A percentile compares a stretch with the other conserved stretches of the same genome.
Evolutionary conservation across 2,329 filamentous ascomycete species (phyloP).

Genomic region (Claviceps sp.): DNA sequence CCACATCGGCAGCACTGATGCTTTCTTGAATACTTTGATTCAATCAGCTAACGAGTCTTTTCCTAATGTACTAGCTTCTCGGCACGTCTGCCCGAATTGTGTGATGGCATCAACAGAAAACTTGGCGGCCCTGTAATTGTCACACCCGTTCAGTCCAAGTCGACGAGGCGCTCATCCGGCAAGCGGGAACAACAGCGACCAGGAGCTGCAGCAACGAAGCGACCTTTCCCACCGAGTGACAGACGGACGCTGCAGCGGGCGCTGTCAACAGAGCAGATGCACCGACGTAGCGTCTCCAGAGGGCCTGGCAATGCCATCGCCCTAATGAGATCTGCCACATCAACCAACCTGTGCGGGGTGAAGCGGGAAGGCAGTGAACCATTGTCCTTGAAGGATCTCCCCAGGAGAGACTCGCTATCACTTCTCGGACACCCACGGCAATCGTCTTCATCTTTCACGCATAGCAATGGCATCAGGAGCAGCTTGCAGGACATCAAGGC

Average conservation of each 20-base stretch:
- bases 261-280: conserved; percentile 44
- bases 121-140: conserved; percentile 57
- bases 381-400: conserved; percentile 34
- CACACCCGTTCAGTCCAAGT: conserved; percentile 38
- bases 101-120: conserved; percentile 58
- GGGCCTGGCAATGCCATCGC: conserved; percentile 46
- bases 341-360: conserved; percentile 42
- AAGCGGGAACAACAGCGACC: conserved; percentile 35
- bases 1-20: no score
- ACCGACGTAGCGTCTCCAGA: conserved; percentile 38
- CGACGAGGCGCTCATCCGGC: conserved; percentile 26
- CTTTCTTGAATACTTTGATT: no score
- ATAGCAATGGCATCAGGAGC: conserved; percentile 34
- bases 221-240: conserved; percentile 26
- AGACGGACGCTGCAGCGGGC: conserved; percentile 47
- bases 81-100: conserved; percentile 58
- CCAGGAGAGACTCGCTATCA: conserved; percentile 24
- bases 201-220: conserved; percentile 37
- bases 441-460: conserved; percentile 19
- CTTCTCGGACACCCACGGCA: conserved; percentile 25
- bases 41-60: no score
- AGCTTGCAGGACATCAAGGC: conserved; percentile 42
- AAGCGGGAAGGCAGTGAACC: conserved; percentile 58
- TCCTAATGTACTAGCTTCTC: conserved; percentile 42
- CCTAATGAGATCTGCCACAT: conserved; percentile 55